Conservation (phyloP, 169 alveolate genomes). For the Theileria annulata region DNA sequence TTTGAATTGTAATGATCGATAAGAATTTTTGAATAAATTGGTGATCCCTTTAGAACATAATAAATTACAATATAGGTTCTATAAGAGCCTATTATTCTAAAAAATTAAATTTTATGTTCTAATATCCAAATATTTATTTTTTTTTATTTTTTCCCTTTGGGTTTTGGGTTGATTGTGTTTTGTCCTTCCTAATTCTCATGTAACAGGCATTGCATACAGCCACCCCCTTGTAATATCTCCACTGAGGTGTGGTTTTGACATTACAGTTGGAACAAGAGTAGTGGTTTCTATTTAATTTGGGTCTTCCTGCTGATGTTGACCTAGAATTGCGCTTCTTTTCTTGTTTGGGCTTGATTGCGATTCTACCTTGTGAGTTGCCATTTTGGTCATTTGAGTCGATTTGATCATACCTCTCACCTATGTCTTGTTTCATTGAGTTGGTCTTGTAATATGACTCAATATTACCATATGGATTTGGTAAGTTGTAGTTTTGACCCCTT, state of each 20-base stretch:
- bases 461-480: not conserved
- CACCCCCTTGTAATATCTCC: constrained; percentile 73
- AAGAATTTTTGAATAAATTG: not conserved
- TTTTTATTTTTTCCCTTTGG: constrained; percentile 5
- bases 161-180: not conserved
- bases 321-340: constrained; percentile 26
- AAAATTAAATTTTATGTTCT: constrained; percentile 9
- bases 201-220: constrained; percentile 80
- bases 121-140: not conserved
- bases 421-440: constrained; percentile 9
- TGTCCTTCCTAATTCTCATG: constrained; percentile 74
- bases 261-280: constrained; percentile 65
- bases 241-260: constrained; percentile 72
- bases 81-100: constrained; percentile 2
- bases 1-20: not conserved
- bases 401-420: not conserved
- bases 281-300: constrained; percentile 50
- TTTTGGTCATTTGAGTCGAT: not conserved
- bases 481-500: not conserved
- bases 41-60: not conserved
- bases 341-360: constrained; percentile 17
- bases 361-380: not conserved
- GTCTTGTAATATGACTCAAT: constrained; percentile 4
- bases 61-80: constrained; percentile 3
- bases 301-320: constrained; percentile 46